Percentiles rank a stretch among this genome's conserved stretches.
Conservation (phyloP, 805 yeast species). For the Teunomyces tritomae region DNA sequence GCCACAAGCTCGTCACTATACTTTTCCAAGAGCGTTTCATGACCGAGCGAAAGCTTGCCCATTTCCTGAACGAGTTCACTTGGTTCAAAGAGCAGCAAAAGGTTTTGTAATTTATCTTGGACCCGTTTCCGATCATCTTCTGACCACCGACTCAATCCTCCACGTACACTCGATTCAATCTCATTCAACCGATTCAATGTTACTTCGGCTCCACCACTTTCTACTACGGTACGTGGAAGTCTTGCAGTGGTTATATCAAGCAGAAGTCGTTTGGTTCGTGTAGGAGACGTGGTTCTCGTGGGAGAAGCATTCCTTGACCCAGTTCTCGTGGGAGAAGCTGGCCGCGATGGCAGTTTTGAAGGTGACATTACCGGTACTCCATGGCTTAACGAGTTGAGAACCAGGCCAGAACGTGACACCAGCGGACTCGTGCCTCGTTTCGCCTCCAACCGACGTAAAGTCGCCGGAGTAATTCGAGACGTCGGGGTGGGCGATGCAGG, state of each 20-base stretch:
- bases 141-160: neutral
- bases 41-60: neutral
- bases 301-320: neutral
- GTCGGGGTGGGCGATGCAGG: conserved; percentile 5
- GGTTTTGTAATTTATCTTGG: conserved; percentile 17
- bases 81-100: conserved; percentile 15
- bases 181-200: neutral
- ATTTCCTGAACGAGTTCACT: neutral
- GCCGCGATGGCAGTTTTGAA: neutral
- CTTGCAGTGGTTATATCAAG: conserved; percentile 1
- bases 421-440: conserved; percentile 10
- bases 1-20: conserved; percentile 38
- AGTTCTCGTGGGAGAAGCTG: neutral
- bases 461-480: conserved; percentile 29
- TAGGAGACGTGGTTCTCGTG: conserved; percentile 7
- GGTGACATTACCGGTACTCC: conserved; percentile 13
- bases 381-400: neutral
- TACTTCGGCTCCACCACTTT: neutral
- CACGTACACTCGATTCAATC: neutral
- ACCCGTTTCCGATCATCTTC: conserved; percentile 16
- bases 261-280: conserved; percentile 5
- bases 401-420: no score
- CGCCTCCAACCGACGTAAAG: conserved; percentile 34
- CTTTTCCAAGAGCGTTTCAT: conserved; percentile 24
- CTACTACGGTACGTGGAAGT: neutral